Evolutionary conservation across 257 asterid species (phyloP).

Genomic region (Thymus mandschuricus): DNA sequence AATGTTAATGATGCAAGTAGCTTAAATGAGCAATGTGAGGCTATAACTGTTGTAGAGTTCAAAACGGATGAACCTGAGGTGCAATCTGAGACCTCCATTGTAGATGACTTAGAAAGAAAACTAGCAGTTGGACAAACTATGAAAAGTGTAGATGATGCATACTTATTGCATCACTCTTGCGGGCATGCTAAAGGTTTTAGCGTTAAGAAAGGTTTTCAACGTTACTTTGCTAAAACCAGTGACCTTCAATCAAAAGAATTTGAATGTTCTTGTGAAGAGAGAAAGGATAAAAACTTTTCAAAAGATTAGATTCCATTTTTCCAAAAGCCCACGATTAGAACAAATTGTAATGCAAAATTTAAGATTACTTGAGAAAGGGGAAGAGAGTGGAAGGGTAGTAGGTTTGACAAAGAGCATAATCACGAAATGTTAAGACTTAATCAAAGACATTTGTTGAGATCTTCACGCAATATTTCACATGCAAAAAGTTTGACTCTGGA

Average conservation of each 20-base stretch:
- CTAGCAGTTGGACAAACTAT: background rate
- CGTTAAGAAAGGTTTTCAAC: background rate
- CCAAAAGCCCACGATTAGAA: background rate
- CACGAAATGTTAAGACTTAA: background rate
- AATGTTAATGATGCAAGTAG: too few relatives aligned
- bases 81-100: too few relatives aligned
- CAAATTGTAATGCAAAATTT: background rate
- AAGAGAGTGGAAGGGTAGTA: background rate
- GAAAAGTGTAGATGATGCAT: background rate
- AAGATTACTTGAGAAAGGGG: background rate
- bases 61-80: too few relatives aligned
- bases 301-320: background rate
- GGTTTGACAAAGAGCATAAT: constrained; percentile 1
- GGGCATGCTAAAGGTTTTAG: background rate
- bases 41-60: too few relatives aligned
- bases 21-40: too few relatives aligned
- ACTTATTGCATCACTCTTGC: background rate
- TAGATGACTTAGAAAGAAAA: background rate
- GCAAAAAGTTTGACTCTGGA: background rate
- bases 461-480: background rate
- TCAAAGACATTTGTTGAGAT: background rate
- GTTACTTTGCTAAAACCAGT: background rate
- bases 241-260: background rate
- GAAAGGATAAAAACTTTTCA: background rate
- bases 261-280: background rate